Evolutionary conservation across 306 rosid species (phyloP).

Genomic region (Trifolium fragiferum): DNA sequence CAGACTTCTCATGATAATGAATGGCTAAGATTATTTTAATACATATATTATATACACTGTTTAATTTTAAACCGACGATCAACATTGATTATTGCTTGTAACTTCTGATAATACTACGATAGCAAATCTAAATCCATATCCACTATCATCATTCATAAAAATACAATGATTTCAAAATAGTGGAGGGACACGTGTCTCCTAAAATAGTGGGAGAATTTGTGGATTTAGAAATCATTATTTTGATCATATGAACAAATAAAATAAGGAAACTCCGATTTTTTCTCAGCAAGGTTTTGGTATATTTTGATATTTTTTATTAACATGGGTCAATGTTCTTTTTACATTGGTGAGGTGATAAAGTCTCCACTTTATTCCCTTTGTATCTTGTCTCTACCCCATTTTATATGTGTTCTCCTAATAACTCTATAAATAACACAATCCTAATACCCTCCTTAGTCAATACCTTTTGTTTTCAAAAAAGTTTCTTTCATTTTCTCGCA

Average conservation of each 20-base stretch:
- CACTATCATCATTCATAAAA: too few species aligned
- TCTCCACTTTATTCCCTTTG: too few species aligned
- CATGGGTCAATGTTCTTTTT: conserved; percentile 40
- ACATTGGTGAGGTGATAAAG: conserved; percentile 37
- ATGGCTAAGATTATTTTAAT: too few species aligned
- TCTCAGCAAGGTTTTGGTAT: conserved; percentile 34
- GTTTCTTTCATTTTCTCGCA: conserved; percentile 12
- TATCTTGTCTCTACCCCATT: too few species aligned
- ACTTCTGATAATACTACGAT: too few species aligned
- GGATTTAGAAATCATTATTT: conserved; percentile 26
- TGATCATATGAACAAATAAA: conserved; percentile 16
- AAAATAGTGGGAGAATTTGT: too few species aligned
- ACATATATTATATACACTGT: too few species aligned
- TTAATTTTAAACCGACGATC: too few species aligned
- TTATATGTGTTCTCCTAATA: conserved; percentile 24
- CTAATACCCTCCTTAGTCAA: conserved; percentile 39
- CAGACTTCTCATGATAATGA: too few species aligned
- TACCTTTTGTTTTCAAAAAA: neutral
- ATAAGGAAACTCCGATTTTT: conserved; percentile 20
- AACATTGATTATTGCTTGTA: too few species aligned
- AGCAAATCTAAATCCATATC: too few species aligned
- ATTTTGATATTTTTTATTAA: conserved; percentile 1
- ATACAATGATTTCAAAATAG: conserved; percentile 6
- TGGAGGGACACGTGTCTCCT: conserved; percentile 33
- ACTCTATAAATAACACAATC: conserved; percentile 54